These are phyloP conservation scores for Delphinella strobiligena DNA, from an alignment of 2,329 filamentous ascomycete species.

Conservation along the genomic window DNA sequence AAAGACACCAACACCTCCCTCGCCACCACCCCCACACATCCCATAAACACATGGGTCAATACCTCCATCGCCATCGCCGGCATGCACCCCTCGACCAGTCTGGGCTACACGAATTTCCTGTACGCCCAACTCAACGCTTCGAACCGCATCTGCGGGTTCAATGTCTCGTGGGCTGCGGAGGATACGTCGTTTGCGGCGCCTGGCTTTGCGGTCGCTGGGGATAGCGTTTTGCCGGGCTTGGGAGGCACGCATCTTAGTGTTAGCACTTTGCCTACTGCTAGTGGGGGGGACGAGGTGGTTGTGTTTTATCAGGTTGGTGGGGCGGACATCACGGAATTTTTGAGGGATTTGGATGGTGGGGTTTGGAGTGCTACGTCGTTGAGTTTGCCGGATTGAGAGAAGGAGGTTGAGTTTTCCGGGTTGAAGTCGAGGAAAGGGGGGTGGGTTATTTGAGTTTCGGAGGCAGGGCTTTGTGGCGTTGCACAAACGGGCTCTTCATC, in stretches of 20 bases:
- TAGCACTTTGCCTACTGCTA: conserved; percentile 21
- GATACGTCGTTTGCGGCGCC: conserved; percentile 22
- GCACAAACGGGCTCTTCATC: too few species aligned
- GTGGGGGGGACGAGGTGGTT: conserved; percentile 18
- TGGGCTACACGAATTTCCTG: conserved; percentile 31
- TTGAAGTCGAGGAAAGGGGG: too few species aligned
- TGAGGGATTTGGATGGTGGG: conserved; percentile 18
- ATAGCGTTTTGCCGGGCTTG: conserved; percentile 22
- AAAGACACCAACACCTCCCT: conserved; percentile 28
- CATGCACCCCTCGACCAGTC: conserved; percentile 26
- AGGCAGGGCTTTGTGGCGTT: too few species aligned
- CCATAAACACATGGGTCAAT: conserved; percentile 28
- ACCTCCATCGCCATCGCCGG: conserved; percentile 20
- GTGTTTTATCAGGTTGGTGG: conserved; percentile 22
- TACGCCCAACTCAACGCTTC: conserved; percentile 22
- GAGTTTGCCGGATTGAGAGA: conserved; percentile 1
- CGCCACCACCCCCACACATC: conserved; percentile 19
- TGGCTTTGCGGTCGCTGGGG: too few species aligned
- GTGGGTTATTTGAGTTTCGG: too few species aligned
- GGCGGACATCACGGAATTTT: conserved; percentile 17
- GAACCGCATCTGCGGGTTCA: conserved; percentile 25
- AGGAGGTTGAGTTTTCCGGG: background rate
- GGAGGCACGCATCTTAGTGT: conserved; percentile 29
- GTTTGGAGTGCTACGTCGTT: conserved; percentile 15
- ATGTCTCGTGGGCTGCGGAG: conserved; percentile 26